Evolutionary conservation across 2,329 filamentous ascomycete genomes (phyloP).

Genomic region (Sporothrix euskadiensis): DNA sequence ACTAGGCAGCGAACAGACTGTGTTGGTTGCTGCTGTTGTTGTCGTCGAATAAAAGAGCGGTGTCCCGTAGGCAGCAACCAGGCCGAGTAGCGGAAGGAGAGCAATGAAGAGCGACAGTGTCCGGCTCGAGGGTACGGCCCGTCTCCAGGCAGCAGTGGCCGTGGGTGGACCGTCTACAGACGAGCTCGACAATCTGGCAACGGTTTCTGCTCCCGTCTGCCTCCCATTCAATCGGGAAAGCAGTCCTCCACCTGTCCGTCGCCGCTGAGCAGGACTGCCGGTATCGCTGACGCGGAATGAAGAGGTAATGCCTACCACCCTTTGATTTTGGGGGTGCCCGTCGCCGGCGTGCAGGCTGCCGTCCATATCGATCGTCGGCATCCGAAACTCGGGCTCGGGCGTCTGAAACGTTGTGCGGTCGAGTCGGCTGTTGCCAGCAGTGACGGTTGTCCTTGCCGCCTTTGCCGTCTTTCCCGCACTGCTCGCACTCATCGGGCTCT

Average conservation of each 20-base stretch:
- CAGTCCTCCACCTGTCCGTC: conserved; percentile 5
- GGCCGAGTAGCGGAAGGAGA: conserved; percentile 4
- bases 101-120: background rate
- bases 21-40: too few species aligned
- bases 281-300: conserved; percentile 20
- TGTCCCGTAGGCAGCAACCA: conserved; percentile 18
- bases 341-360: conserved; percentile 33
- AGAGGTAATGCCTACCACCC: conserved; percentile 35
- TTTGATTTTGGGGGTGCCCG: conserved; percentile 24
- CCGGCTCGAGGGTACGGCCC: background rate
- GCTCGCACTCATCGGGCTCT: conserved; percentile 35
- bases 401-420: conserved; percentile 39
- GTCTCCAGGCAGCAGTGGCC: conserved; percentile 18
- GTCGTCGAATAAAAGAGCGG: background rate
- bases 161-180: background rate
- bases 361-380: conserved; percentile 52
- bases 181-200: background rate
- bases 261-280: conserved; percentile 30
- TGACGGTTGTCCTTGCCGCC: conserved; percentile 16
- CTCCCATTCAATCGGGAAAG: background rate
- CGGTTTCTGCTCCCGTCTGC: background rate
- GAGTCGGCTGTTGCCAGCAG: background rate
- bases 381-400: conserved; percentile 55
- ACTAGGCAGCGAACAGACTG: background rate
- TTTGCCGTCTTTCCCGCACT: background rate